Evolutionary conservation across 2,329 filamentous ascomycete genomes (phyloP), one percentile per base, ranked within the genome.

Genomic region (Bimuria novae-zelandiae): DNA sequence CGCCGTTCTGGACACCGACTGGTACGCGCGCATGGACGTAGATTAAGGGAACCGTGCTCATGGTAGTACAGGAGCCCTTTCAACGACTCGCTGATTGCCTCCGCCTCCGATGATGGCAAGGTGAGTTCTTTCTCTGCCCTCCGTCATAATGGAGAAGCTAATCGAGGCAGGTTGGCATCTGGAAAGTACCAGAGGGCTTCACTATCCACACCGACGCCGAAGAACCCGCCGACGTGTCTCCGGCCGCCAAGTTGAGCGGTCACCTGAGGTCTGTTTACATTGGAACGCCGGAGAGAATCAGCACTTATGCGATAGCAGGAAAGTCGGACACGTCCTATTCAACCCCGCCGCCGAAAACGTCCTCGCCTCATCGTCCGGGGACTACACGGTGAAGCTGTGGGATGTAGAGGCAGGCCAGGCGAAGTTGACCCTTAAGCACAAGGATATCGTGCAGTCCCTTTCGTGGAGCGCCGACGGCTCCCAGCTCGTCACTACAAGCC

Each of bases 311-410:
- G 21, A 3, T 3, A 21, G 56, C 73, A 95, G 93, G 77, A 99
- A 99, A 78, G 91, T 99, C 60, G 94, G 94, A 56, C 94, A 99
- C 76, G 93, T 99, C 62, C 85, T 97, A 49, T 99, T 97, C 83
- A 97, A 99, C 79, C 92, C 94, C 46, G 87, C 93, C 36, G 94
- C 94, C 67, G 92, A 96, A 72, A 96, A 95, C 76, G 88, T 99
- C 63, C 88, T 99, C 45, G 93, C 94, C 49, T 96, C 92, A 25
- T 89, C 93, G 32, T 97, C 94, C 12, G 94, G 93, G 69, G 94
- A 99, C 76, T 92, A 92, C 76, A 92, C 88, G 14, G 84, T 97
- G 77, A 97, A 97, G 81, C 79, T 99, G 48, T 99, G 94, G 94
- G 94, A 99, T 77, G 83, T 97, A 59, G 83, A 87, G 71, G 86